These are phyloP conservation scores for Komagataella phaffii DNA, from an alignment of 805 yeast species.

Conservation along the genomic window DNA sequence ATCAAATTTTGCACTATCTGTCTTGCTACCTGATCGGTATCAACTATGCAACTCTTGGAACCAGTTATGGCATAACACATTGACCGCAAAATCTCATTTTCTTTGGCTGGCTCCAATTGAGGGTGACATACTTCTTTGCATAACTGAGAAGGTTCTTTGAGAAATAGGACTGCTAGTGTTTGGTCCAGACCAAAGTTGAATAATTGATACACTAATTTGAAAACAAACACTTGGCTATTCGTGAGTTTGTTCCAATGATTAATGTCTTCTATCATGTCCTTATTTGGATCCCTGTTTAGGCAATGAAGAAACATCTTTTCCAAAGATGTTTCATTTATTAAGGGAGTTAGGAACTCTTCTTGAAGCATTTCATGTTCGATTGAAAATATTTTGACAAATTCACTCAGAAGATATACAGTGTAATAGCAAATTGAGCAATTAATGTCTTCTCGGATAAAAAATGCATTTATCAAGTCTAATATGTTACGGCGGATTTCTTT, in stretches of 20 bases:
- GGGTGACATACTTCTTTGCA: background rate
- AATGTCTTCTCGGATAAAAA: background rate
- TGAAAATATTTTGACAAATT: background rate
- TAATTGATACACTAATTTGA: background rate
- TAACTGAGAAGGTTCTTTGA: background rate
- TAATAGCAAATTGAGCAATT: background rate
- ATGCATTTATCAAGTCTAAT: background rate
- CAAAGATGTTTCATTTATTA: background rate
- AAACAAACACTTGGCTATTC: background rate
- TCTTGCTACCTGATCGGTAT: background rate
- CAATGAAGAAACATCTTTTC: background rate
- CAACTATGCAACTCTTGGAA: background rate
- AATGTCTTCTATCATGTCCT: background rate
- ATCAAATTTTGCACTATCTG: background rate
- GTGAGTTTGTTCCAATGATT: background rate
- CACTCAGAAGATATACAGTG: background rate
- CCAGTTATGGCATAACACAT: background rate
- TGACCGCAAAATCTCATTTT: background rate
- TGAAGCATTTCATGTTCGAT: background rate
- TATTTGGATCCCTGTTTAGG: background rate
- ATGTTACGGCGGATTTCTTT: background rate
- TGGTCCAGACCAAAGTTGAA: background rate
- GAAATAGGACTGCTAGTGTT: background rate
- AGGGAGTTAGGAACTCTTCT: background rate
- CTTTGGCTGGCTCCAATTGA: background rate